phyloP scores from a whole-genome alignment of 345 rosid species.

The Rubroshorea leprosula region DNA sequence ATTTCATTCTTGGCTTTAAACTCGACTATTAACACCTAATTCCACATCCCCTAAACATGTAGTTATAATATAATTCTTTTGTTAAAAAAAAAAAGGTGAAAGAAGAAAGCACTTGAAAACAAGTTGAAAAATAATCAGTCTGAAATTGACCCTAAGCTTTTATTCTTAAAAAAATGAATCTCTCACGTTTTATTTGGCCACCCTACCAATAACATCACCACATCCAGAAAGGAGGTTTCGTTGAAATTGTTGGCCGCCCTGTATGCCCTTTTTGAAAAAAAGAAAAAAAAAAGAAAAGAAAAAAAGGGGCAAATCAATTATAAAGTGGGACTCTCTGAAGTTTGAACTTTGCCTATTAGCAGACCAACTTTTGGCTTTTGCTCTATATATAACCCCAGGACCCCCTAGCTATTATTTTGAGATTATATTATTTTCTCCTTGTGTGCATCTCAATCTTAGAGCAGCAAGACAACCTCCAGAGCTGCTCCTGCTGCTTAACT shows the following conservation, averaged over 20 bases:
- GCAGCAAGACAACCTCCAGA: not conserved
- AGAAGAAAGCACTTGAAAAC: no score
- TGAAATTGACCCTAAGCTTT: no score
- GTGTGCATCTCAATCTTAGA: not conserved
- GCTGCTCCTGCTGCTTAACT: not conserved
- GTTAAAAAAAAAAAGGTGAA: no score
- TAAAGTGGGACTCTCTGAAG: no score
- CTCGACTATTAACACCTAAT: no score
- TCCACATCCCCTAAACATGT: no score
- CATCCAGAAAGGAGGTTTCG: not conserved
- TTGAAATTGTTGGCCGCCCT: not conserved
- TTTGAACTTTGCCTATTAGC: constrained; percentile 3
- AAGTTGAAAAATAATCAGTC: no score
- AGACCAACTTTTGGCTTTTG: not conserved
- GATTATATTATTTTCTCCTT: not conserved
- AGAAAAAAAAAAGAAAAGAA: not conserved
- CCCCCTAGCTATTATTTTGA: not conserved
- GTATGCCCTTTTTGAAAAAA: not conserved
- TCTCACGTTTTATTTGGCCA: constrained; percentile 13
- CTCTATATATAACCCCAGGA: not conserved
- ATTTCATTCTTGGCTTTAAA: no score
- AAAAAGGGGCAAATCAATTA: no score
- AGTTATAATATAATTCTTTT: no score
- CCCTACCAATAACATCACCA: not conserved
- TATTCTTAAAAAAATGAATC: not conserved